These are phyloP conservation scores for Teratosphaeriaceae sp. DNA, from an alignment of 2,329 filamentous ascomycete species.

Conservation along the genomic window DNA sequence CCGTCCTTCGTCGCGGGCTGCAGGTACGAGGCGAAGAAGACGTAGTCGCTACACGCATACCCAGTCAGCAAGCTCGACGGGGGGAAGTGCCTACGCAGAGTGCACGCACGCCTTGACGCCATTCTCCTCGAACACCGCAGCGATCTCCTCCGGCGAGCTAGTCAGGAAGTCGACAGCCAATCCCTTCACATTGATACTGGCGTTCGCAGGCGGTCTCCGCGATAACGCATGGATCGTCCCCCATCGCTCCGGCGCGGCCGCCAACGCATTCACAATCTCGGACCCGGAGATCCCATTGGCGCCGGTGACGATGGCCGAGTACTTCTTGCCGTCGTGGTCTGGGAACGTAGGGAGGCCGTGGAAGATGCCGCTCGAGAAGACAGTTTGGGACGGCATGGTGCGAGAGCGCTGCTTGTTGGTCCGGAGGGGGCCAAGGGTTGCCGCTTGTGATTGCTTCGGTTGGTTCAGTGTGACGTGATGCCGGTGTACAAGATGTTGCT, in stretches of 20 bases:
- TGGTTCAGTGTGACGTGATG: too few relatives aligned
- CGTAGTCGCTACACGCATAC: conserved; percentile 28
- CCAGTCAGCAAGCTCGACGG: background rate
- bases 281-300: conserved; percentile 50
- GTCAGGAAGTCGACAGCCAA: conserved; percentile 23
- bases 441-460: too few relatives aligned
- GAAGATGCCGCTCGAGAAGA: conserved; percentile 36
- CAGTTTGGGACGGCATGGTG: too few relatives aligned
- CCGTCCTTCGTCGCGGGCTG: conserved; percentile 31
- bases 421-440: too few relatives aligned
- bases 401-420: too few relatives aligned
- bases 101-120: background rate
- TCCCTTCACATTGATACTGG: conserved; percentile 7
- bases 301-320: conserved; percentile 48
- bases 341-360: conserved; percentile 44
- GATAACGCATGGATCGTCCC: conserved; percentile 46
- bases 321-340: conserved; percentile 32
- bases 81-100: background rate
- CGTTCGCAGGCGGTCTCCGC: conserved; percentile 37
- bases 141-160: background rate
- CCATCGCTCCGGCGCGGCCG: conserved; percentile 43
- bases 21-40: conserved; percentile 50
- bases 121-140: background rate
- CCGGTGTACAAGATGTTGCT: too few relatives aligned
- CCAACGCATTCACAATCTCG: conserved; percentile 44